phyloP scores from a whole-genome alignment of 495 filamentous ascomycete species.

The Talaromyces adpressus region DNA sequence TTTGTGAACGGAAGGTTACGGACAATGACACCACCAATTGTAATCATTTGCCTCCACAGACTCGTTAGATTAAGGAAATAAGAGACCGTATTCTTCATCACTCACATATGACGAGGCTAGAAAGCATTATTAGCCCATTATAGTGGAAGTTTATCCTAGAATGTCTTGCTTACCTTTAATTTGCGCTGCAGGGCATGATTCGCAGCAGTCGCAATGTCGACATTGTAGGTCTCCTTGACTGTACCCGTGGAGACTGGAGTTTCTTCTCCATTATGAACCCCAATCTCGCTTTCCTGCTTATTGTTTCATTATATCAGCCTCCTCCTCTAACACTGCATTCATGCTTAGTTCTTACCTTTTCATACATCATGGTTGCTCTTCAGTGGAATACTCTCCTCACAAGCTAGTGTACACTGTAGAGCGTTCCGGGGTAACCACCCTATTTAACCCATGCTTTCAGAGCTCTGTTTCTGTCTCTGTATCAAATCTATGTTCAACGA shows the following conservation, averaged over 20 bases:
- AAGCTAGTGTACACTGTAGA: neutral
- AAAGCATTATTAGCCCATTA: neutral
- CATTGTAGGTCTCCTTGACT: conserved; percentile 6
- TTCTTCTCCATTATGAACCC: conserved; percentile 11
- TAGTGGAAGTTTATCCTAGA: too few relatives aligned
- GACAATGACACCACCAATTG: conserved; percentile 18
- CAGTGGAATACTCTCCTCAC: neutral
- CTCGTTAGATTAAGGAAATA: neutral
- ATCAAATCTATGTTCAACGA: neutral
- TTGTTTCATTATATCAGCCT: neutral
- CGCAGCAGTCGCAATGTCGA: neutral
- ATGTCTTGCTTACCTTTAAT: conserved; percentile 19
- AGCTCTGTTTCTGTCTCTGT: neutral
- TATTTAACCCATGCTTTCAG: neutral
- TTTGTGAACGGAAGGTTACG: neutral
- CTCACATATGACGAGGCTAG: conserved; percentile 18
- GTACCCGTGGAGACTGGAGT: conserved; percentile 9
- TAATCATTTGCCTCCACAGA: conserved; percentile 16
- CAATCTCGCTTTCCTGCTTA: conserved; percentile 10
- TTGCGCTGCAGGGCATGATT: conserved; percentile 15
- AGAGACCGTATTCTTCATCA: neutral
- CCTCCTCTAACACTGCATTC: neutral
- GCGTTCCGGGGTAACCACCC: neutral
- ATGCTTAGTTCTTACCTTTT: neutral
- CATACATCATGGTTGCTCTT: neutral